Conservation (phyloP, 495 filamentous ascomycete species). For the Podospora tetraspora region DNA sequence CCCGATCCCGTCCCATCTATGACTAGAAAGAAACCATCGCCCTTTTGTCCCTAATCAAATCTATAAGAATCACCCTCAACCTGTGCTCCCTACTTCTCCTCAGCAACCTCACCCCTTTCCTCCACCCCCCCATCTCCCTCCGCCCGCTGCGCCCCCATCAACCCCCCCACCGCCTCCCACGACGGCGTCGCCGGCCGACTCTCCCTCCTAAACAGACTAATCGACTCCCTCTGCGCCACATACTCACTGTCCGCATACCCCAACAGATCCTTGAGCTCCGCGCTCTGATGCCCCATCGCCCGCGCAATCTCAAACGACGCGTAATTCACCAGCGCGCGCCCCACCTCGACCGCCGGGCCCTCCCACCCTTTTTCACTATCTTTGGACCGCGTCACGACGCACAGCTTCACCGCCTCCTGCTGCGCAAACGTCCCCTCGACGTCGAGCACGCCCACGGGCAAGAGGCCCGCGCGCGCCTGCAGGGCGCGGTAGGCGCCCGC, state of each 20-base stretch:
- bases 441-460: constrained; percentile 85
- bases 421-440: constrained; percentile 83
- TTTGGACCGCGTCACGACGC: constrained; percentile 57
- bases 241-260: constrained; percentile 95
- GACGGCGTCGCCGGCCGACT: constrained; percentile 38
- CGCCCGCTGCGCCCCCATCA: constrained; percentile 17
- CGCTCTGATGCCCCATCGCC: constrained; percentile 80
- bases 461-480: constrained; percentile 73
- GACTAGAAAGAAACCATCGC: not conserved
- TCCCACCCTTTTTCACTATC: constrained; percentile 40
- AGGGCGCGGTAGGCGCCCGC: constrained; percentile 77
- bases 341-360: constrained; percentile 66
- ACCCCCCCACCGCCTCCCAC: constrained; percentile 27
- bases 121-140: not conserved
- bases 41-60: not conserved
- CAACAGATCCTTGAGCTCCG: constrained; percentile 67
- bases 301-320: constrained; percentile 72
- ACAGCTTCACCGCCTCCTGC: constrained; percentile 82
- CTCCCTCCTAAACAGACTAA: constrained; percentile 60
- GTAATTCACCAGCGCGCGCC: constrained; percentile 90
- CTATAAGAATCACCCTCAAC: not conserved
- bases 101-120: too few relatives aligned
- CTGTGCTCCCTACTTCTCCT: too few relatives aligned
- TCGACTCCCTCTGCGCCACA: constrained; percentile 82
- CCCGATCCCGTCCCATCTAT: not conserved